Conservation (phyloP, 2,329 filamentous ascomycete genomes). For the Massarina eburnea region DNA sequence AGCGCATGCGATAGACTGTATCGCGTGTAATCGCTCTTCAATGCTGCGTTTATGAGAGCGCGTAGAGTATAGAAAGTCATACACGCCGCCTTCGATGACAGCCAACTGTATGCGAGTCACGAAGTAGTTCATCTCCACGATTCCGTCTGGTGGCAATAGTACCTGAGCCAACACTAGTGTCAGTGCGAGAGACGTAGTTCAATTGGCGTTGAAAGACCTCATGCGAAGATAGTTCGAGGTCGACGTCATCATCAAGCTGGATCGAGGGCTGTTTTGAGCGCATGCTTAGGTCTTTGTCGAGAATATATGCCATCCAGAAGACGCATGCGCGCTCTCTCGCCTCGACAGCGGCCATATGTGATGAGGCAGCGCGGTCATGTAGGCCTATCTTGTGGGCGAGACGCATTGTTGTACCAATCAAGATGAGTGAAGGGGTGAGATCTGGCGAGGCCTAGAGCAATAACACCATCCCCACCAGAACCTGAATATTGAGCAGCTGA, state of each 20-base stretch:
- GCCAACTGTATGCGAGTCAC: constrained; percentile 21
- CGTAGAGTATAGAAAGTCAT: constrained; percentile 24
- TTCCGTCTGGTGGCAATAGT: constrained; percentile 19
- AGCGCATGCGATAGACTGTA: constrained; percentile 12
- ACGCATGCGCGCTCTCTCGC: constrained; percentile 25
- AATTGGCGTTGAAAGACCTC: constrained; percentile 6
- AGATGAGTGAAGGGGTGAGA: constrained; percentile 24
- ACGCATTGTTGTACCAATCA: constrained; percentile 29
- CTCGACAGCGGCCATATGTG: constrained; percentile 14
- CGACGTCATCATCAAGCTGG: constrained; percentile 23
- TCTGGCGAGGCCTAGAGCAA: constrained; percentile 28
- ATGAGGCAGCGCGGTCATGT: constrained; percentile 17
- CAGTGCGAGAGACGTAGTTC: constrained; percentile 6
- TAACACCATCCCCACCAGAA: constrained; percentile 32
- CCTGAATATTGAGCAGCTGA: constrained; percentile 33
- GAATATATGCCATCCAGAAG: constrained; percentile 36
- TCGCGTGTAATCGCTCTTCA: constrained; percentile 15
- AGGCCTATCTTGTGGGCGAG: constrained; percentile 23
- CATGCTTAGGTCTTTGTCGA: constrained; percentile 31
- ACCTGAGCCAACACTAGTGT: constrained; percentile 8
- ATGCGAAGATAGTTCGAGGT: constrained; percentile 24
- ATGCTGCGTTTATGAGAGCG: constrained; percentile 17
- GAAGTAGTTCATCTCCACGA: constrained; percentile 21
- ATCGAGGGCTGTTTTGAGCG: constrained; percentile 25
- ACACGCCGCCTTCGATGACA: constrained; percentile 22